Evolutionary conservation across 2,329 filamentous ascomycete genomes (phyloP), one percentile per base, ranked within the genome.

Genomic region (Diplodia seriata): DNA sequence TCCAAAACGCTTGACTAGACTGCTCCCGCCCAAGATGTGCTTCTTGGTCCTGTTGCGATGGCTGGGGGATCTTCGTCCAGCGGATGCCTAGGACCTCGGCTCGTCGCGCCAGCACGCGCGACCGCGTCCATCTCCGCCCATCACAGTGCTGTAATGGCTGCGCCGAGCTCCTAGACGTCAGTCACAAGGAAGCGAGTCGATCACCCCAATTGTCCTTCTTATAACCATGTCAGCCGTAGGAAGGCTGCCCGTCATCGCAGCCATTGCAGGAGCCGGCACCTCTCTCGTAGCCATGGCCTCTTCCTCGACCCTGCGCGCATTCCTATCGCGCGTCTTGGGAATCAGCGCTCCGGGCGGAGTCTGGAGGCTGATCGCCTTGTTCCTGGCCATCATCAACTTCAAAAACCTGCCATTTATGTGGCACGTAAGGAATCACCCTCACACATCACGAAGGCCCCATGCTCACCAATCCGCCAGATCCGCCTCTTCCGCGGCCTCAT

Each of bases 331-430:
- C 67, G 72, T 73, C 70, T 72, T 74, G n/a, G 77, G 76, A 8
- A 73, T 75, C 51, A 70, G 71, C 56, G 70, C 73, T 18, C 76
- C 77, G 1, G 77, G 76, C 8, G 76, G 77, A 3, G 51, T 73
- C 4, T 80, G 78, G 78, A 72, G 76, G 43, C 72, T 78, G 29
- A 61, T 76, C 1, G 76, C 76, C 11, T 70, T 80, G 18, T 23
- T 79, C 0, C 71, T 79, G 18, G 76, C 74, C 8, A 57, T 78
- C 56, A 15, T 86, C 53, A 94, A 94, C 77, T 83, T 90, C 80
- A 94, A 94, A 84, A 91, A 85, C 69, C 74, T 93, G 69, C 91
- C 91, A 0, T 84, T 92, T 51, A 86, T 87, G 11, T 94, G 91
- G 91, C 92, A 92, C 72, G 89, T 91, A 85, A 67, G 26, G 88